phyloP scores from a whole-genome alignment of 2,329 filamentous ascomycete genomes.

The Meredithiella fracta region DNA sequence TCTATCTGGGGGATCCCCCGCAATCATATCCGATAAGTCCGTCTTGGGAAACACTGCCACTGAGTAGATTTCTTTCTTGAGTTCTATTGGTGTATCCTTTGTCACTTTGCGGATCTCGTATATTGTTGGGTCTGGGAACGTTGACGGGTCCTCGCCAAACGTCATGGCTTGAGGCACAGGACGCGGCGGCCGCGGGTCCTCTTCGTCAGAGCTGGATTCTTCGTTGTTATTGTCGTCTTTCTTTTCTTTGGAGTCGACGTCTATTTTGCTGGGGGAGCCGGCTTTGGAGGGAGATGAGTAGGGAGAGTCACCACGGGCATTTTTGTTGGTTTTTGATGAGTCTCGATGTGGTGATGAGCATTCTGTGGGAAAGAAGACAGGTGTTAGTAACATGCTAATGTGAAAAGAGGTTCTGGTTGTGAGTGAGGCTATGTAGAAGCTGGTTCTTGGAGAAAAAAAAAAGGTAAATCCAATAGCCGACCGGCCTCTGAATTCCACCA shows the following conservation, averaged over 20 bases:
- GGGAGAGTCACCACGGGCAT: conserved; percentile 40
- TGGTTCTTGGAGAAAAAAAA: no score
- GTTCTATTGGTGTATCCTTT: conserved; percentile 19
- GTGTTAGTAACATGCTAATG: background rate
- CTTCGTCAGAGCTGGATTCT: conserved; percentile 38
- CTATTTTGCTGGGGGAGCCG: conserved; percentile 37
- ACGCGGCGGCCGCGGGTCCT: conserved; percentile 43
- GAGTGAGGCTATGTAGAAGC: no score
- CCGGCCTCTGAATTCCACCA: no score
- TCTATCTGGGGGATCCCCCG: conserved; percentile 77
- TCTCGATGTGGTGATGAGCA: conserved; percentile 38
- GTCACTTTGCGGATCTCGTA: conserved; percentile 80
- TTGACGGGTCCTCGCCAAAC: conserved; percentile 81
- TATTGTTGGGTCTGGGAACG: conserved; percentile 79
- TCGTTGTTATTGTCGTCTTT: conserved; percentile 27
- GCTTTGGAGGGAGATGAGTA: conserved; percentile 38
- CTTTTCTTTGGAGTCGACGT: conserved; percentile 37
- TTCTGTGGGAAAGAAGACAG: conserved; percentile 22
- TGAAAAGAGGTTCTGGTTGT: no score
- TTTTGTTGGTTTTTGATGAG: conserved; percentile 32
- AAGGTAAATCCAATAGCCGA: no score
- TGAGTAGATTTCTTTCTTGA: conserved; percentile 74
- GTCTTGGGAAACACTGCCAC: conserved; percentile 68
- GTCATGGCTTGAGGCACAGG: conserved; percentile 65
- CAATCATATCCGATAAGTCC: conserved; percentile 70